phyloP scores from a whole-genome alignment of 768 basidiomycete species.

The Mycena vitilis region DNA sequence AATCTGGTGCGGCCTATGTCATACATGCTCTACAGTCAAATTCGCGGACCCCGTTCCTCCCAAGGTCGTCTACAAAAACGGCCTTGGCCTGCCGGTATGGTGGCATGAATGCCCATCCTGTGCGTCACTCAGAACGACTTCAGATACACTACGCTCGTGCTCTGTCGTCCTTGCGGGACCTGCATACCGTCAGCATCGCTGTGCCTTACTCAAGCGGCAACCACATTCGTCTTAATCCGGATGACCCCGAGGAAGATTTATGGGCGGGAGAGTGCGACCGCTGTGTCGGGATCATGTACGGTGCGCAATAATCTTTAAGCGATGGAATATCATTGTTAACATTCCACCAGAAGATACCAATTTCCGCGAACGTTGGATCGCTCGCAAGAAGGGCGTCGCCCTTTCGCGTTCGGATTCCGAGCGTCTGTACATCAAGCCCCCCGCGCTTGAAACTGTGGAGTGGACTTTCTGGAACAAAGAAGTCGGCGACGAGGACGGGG shows the following conservation, averaged over 20 bases:
- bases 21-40: slow-evolving; percentile 44
- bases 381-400: slow-evolving; percentile 43
- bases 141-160: slow-evolving; percentile 50
- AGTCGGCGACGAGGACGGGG: slow-evolving; percentile 6
- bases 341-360: slow-evolving; percentile 36
- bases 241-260: slow-evolving; percentile 38
- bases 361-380: slow-evolving; percentile 46
- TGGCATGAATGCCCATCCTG: background rate
- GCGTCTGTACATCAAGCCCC: slow-evolving; percentile 41
- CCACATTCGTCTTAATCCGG: slow-evolving; percentile 33
- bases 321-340: too few relatives aligned
- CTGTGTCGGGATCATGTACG: slow-evolving; percentile 51
- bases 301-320: slow-evolving; percentile 22
- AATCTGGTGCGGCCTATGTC: slow-evolving; percentile 52
- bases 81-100: slow-evolving; percentile 48
- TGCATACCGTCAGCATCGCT: slow-evolving; percentile 47
- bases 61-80: slow-evolving; percentile 45
- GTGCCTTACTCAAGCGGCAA: slow-evolving; percentile 43
- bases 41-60: slow-evolving; percentile 42
- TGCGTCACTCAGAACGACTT: background rate
- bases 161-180: slow-evolving; percentile 38
- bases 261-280: slow-evolving; percentile 54
- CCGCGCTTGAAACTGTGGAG: slow-evolving; percentile 44
- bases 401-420: slow-evolving; percentile 9
- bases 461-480: slow-evolving; percentile 43